Evolutionary conservation across 345 rosid genomes (phyloP).

Genomic region (Rhodomyrtus tomentosa): DNA sequence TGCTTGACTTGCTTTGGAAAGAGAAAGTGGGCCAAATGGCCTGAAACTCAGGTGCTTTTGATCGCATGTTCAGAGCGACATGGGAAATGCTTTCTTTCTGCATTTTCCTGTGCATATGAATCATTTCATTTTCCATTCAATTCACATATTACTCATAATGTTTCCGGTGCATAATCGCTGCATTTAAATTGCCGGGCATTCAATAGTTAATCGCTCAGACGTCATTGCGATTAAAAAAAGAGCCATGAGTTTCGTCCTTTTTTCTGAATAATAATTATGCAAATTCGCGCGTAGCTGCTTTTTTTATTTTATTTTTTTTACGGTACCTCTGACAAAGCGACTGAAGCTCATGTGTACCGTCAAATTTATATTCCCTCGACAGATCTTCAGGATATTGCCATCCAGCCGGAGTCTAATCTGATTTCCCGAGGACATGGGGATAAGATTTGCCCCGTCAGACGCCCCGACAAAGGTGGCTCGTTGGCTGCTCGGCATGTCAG

Average conservation of each 20-base stretch:
- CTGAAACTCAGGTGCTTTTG: neutral
- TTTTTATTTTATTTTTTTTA: too few relatives aligned
- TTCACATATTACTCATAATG: neutral
- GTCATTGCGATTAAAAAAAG: too few relatives aligned
- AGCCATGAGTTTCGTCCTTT: neutral
- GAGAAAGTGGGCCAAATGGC: neutral
- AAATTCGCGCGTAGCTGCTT: neutral
- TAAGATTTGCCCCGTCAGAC: constrained; percentile 25
- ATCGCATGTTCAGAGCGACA: neutral
- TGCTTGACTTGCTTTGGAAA: neutral
- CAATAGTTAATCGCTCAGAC: too few relatives aligned
- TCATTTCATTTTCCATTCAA: neutral
- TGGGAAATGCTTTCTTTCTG: neutral
- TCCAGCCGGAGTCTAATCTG: neutral
- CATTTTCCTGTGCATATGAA: neutral
- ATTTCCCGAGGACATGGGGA: neutral
- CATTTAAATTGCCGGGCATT: neutral
- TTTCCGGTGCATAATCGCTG: neutral
- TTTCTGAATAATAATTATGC: neutral
- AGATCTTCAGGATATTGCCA: neutral
- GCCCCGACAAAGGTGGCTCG: constrained; percentile 65
- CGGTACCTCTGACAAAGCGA: neutral
- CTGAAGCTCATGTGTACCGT: neutral
- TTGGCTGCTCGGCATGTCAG: constrained; percentile 13
- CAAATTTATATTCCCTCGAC: neutral